Conservation (phyloP, 345 rosid species). For the Moringa oleifera region DNA sequence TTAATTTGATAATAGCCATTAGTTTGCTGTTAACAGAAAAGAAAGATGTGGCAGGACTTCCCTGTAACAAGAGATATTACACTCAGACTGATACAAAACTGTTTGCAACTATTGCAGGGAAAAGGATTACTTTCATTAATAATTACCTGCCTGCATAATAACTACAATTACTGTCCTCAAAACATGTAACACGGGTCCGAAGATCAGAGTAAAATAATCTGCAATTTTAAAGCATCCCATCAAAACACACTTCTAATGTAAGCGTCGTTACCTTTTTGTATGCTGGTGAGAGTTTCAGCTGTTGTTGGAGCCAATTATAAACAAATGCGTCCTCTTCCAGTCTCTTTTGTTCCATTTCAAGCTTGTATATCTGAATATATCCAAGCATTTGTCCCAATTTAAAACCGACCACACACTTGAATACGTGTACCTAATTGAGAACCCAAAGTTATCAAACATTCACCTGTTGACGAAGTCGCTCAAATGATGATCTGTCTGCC, state of each 20-base stretch:
- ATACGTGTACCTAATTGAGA: background rate
- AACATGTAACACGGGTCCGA: background rate
- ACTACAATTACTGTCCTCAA: background rate
- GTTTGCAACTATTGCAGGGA: background rate
- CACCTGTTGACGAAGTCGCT: conserved; percentile 83
- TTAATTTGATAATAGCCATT: background rate
- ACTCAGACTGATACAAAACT: background rate
- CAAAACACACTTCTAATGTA: background rate
- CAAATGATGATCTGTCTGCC: conserved; percentile 84
- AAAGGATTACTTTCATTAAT: background rate
- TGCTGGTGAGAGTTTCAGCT: conserved; percentile 86
- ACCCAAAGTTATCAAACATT: conserved; percentile 16
- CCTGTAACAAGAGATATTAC: background rate
- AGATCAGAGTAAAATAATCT: background rate
- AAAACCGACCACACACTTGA: conserved; percentile 9
- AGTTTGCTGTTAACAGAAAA: too few species aligned
- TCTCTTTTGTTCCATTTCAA: conserved; percentile 82
- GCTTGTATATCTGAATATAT: conserved; percentile 56
- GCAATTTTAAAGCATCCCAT: background rate
- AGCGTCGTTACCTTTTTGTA: conserved; percentile 62
- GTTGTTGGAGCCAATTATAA: conserved; percentile 91
- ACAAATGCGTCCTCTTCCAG: conserved; percentile 83
- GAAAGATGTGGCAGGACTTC: background rate
- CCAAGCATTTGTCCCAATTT: conserved; percentile 11
- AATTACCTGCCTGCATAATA: background rate